These are phyloP conservation scores for Cutaneotrichosporon arboriforme DNA, from an alignment of 1,284 basidiomycete species.

Conservation along the genomic window DNA sequence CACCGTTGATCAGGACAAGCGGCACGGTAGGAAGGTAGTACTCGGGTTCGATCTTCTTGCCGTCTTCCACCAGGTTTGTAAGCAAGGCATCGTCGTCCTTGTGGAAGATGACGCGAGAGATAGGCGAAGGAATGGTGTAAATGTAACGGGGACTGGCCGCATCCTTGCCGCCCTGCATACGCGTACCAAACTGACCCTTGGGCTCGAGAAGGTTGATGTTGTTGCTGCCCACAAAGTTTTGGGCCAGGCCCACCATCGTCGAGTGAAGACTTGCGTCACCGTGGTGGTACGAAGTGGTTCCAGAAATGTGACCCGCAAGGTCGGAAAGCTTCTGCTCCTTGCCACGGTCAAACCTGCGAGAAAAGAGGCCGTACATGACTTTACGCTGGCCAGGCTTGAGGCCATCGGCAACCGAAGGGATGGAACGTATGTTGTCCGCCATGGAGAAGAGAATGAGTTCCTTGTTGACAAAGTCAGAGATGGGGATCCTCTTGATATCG, in stretches of 20 bases:
- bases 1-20: conserved; percentile 85
- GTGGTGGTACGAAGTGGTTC: conserved; percentile 95
- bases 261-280: conserved; percentile 79
- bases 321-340: conserved; percentile 95
- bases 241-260: conserved; percentile 92
- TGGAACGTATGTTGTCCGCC: conserved; percentile 96
- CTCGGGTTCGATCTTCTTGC: conserved; percentile 82
- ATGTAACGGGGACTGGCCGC: conserved; percentile 97
- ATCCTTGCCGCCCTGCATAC: conserved; percentile 81
- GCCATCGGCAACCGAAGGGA: conserved; percentile 88
- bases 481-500: conserved; percentile 75
- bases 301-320: conserved; percentile 88
- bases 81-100: conserved; percentile 79
- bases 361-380: conserved; percentile 93
- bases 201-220: conserved; percentile 88
- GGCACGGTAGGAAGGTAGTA: conserved; percentile 91
- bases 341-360: conserved; percentile 69
- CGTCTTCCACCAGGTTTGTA: conserved; percentile 82
- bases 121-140: conserved; percentile 73
- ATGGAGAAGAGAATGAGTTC: conserved; percentile 98
- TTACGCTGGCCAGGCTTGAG: conserved; percentile 99
- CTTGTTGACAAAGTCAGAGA: conserved; percentile 95
- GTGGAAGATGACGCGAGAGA: conserved; percentile 77
- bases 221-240: conserved; percentile 93
- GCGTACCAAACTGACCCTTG: conserved; percentile 95